phyloP scores from a whole-genome alignment of 192 early-diverging fungal species.

The Linnemannia elongata region DNA sequence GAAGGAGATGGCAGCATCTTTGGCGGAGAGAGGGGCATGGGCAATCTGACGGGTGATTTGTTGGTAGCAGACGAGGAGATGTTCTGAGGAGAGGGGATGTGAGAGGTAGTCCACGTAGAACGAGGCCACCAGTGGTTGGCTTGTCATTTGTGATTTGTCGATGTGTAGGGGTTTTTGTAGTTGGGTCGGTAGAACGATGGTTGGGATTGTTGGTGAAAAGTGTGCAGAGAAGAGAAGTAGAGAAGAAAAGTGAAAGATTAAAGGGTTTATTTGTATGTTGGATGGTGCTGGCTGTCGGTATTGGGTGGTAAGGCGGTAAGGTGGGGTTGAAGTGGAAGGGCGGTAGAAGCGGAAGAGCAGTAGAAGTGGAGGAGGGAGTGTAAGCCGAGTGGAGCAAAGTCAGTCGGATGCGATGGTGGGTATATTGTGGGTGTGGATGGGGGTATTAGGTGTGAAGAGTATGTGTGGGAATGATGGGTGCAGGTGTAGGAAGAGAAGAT shows the following conservation, averaged over 20 bases:
- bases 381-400: not conserved
- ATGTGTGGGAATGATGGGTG: not conserved
- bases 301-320: not conserved
- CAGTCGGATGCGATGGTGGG: not conserved
- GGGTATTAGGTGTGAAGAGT: not conserved
- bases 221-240: not conserved
- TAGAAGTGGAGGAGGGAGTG: not conserved
- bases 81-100: conserved; percentile 45
- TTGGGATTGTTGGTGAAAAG: not conserved
- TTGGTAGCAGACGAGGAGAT: conserved; percentile 53
- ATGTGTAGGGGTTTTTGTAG: not conserved
- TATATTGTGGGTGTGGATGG: not conserved
- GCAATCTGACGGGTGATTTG: conserved; percentile 57
- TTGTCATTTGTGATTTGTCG: conserved; percentile 35
- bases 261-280: not conserved
- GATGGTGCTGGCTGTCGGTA: not conserved
- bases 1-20: conserved; percentile 49
- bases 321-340: not conserved
- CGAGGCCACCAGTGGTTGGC: conserved; percentile 48
- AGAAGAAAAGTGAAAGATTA: not conserved
- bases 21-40: conserved; percentile 41
- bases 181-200: not conserved
- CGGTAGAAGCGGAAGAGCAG: not conserved
- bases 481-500: not conserved
- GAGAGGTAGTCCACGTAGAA: conserved; percentile 55